Evolutionary conservation across 139 green algal genomes (phyloP), one percentile per base, ranked within the genome.

Genomic region (Coelastrella sp.): DNA sequence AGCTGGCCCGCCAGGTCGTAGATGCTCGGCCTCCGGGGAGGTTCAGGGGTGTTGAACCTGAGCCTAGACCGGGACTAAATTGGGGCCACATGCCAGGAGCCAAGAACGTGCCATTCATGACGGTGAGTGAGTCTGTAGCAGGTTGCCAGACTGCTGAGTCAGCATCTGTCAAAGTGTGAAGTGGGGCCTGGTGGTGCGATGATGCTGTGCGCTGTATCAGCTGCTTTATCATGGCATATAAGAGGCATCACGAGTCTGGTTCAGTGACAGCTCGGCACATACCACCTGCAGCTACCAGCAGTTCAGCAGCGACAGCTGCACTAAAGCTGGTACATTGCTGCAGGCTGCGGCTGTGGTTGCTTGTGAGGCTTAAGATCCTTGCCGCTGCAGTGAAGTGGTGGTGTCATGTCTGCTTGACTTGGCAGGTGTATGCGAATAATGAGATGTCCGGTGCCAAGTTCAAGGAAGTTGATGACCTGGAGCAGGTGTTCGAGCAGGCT

Each of bases 1-100:
- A 19, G 47, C 68, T 88, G 19, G n/a, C 73, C 8, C 61, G 22
- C 54, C 81, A 87, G 79, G 90, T 99, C 4, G 94, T 99, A 75
- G 98, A 99, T 89, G 98, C 97, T 3, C 93, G 97, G 16, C 90
- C 91, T 13, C 86, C 89, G 17, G 94, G 91, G 0, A 89, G 98
- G 20, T 99, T 97, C 59, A 19, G 92, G 0, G 98, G 97, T 3
- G 95, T 88, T 5, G 97, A 94, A 8, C 94, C 96, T 0, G 98
- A 99, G 93, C 96, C 97, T 5, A 89, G 98, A 0, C 58, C 94
- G 1, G 97, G 97, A 3, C 88, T 99, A 65, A 87, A 86, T 0
- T 85, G 85, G 3, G 98, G 98, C 2, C 97, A 98, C 93, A 98
- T 99, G 14, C 98, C 98, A 0, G 94, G 94, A 8, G 81, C 92